These are phyloP conservation scores for Taphrina confusa DNA, from an alignment of 1,139 yeast genomes.

Conservation along the genomic window DNA sequence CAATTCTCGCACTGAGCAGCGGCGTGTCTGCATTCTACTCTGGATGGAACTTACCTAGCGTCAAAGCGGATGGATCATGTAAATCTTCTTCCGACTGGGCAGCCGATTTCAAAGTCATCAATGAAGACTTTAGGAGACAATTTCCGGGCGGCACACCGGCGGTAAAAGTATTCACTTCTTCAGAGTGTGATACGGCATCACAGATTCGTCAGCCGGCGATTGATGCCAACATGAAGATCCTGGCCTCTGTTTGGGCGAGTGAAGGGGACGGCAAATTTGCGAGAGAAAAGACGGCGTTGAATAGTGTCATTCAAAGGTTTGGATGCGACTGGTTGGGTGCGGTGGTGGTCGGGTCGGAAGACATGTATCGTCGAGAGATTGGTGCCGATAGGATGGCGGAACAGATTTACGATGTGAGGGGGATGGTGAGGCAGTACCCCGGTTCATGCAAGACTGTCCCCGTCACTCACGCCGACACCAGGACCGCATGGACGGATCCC, in stretches of 20 bases:
- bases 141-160: slow-evolving; percentile 52
- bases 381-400: slow-evolving; percentile 51
- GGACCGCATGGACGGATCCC: slow-evolving; percentile 88
- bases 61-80: slow-evolving; percentile 65
- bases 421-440: slow-evolving; percentile 24
- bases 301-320: slow-evolving; percentile 66
- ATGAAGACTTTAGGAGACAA: slow-evolving; percentile 53
- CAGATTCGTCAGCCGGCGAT: slow-evolving; percentile 74
- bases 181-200: slow-evolving; percentile 84
- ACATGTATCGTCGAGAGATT: slow-evolving; percentile 80
- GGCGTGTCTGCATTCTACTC: slow-evolving; percentile 4
- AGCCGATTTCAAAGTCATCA: slow-evolving; percentile 60
- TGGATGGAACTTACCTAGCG: slow-evolving; percentile 48
- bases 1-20: not conserved
- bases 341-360: slow-evolving; percentile 87
- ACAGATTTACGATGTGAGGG: slow-evolving; percentile 35
- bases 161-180: slow-evolving; percentile 79
- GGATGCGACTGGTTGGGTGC: slow-evolving; percentile 68
- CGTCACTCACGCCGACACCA: slow-evolving; percentile 67
- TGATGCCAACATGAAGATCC: slow-evolving; percentile 69
- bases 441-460: slow-evolving; percentile 17
- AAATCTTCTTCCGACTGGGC: slow-evolving; percentile 68
- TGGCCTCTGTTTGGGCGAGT: slow-evolving; percentile 85
- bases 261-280: slow-evolving; percentile 71
- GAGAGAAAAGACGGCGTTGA: slow-evolving; percentile 69